Evolutionary conservation across 139 green algal species (phyloP), one percentile per base, ranked within the genome.

Genomic region (Trebouxia sp.): DNA sequence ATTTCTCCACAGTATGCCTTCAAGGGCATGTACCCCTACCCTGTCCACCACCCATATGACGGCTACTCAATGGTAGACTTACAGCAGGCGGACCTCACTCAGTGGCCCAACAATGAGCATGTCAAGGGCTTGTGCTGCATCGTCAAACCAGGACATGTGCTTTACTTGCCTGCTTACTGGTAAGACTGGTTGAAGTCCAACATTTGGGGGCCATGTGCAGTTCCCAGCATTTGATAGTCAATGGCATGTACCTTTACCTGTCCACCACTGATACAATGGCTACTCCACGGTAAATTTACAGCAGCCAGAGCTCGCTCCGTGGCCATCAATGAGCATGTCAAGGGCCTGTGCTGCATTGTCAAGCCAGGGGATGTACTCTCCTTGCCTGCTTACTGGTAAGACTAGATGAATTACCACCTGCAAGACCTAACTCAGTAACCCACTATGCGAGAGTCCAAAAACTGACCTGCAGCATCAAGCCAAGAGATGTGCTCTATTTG

Each of bases 31-130:
- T 94, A 93, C 79, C 92, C 92, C 12, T 96, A 89, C 82, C 92
- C 92, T n/a, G 50, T 89, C 17, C 76, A 88, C 28, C 92, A 96
- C 84, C 80, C 91, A 9, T 96, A 96, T 79, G 92, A 96, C 78
- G 24, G 80, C 26, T 93, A 93, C 78, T 89, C 86, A 53, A 93
- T 93, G 84, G 85, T 93, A 24, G 86, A 94, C 65, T 80, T 92
- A 22, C 91, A 94, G 65, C 50, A 85, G 22, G 84, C 84, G 3
- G 82, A 93, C 28, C 43, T 87, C 6, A 65, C 75, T 15, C 72
- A 86, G 41, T 93, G 86, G 85, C 91, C 91, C 35, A 66, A 62
- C 26, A 79, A 87, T 9, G 38, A 32, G 7, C 35, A 69, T 6
- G 82, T 90, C 70, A 48, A 66, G 6, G 91, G 89, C 17, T 11